phyloP scores from a whole-genome alignment of 306 rosid genomes.

The Corylus americana region DNA sequence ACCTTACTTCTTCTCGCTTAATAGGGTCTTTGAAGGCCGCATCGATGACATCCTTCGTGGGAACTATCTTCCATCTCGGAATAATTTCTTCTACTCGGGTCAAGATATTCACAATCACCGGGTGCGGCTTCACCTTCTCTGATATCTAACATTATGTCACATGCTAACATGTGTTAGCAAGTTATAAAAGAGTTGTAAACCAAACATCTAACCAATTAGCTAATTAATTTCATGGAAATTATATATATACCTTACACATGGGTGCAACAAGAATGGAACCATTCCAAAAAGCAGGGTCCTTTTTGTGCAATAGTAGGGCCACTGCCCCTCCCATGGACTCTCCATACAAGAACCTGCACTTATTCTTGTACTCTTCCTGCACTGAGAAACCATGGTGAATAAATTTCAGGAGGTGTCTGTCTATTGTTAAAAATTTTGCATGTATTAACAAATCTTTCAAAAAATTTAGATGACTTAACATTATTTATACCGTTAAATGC shows the following conservation, averaged over 20 bases:
- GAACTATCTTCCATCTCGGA: slow-evolving; percentile 90
- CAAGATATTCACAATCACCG: slow-evolving; percentile 54
- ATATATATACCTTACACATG: slow-evolving; percentile 74
- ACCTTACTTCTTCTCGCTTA: slow-evolving; percentile 65
- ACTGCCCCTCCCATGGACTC: slow-evolving; percentile 98
- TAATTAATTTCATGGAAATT: no score
- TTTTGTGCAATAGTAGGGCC: slow-evolving; percentile 64
- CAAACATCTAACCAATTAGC: no score
- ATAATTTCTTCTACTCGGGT: slow-evolving; percentile 60
- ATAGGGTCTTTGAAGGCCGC: slow-evolving; percentile 68
- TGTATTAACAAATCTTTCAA: no score
- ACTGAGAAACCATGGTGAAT: slow-evolving; percentile 35
- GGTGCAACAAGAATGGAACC: slow-evolving; percentile 93
- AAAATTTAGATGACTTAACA: no score
- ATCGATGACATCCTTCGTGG: slow-evolving; percentile 68
- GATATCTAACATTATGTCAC: slow-evolving; percentile 59
- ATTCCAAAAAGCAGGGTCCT: slow-evolving; percentile 67
- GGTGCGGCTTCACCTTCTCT: slow-evolving; percentile 79
- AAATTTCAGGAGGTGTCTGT: background rate
- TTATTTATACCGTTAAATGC: no score
- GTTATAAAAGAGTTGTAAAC: no score
- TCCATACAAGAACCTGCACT: slow-evolving; percentile 73
- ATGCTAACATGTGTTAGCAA: background rate
- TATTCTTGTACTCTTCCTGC: slow-evolving; percentile 48
- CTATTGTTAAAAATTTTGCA: no score